Evolutionary conservation across 345 rosid genomes (phyloP).

Genomic region (Nephelium lappaceum): DNA sequence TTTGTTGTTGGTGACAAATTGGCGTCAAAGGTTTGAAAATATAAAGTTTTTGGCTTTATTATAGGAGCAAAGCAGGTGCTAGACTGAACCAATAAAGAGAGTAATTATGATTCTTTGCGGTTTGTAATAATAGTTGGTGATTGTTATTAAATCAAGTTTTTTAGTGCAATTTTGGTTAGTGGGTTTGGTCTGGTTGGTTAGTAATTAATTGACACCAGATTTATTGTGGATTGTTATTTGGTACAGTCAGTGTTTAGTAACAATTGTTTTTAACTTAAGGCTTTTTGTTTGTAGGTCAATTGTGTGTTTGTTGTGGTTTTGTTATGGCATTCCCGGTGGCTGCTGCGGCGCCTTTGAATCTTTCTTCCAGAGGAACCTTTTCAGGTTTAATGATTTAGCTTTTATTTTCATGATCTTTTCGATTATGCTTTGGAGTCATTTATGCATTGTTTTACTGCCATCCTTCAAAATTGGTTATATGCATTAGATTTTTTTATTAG

Average conservation of each 20-base stretch:
- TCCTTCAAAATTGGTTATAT: background rate
- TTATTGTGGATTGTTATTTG: constrained; percentile 1
- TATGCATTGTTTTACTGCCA: background rate
- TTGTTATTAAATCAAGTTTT: background rate
- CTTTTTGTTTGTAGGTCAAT: constrained; percentile 15
- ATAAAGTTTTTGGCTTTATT: constrained; percentile 20
- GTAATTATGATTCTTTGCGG: constrained; percentile 8
- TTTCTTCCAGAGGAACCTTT: constrained; percentile 39
- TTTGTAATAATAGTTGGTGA: constrained; percentile 3
- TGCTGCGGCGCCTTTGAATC: constrained; percentile 19
- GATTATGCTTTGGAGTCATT: background rate
- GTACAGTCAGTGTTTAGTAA: background rate
- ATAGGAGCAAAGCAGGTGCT: constrained; percentile 14
- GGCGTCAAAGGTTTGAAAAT: constrained; percentile 17
- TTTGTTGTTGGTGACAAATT: constrained; percentile 9
- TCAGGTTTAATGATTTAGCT: constrained; percentile 45
- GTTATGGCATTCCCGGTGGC: constrained; percentile 48
- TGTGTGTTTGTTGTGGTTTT: constrained; percentile 7
- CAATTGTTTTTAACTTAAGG: background rate
- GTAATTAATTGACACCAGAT: constrained; percentile 17
- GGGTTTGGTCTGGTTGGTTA: constrained; percentile 29
- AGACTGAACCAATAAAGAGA: constrained; percentile 18
- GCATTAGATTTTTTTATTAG: background rate
- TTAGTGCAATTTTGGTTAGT: constrained; percentile 21
- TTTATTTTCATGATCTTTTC: constrained; percentile 7